phyloP scores from a whole-genome alignment of 169 alveolate species.

The Plasmodium relictum region DNA sequence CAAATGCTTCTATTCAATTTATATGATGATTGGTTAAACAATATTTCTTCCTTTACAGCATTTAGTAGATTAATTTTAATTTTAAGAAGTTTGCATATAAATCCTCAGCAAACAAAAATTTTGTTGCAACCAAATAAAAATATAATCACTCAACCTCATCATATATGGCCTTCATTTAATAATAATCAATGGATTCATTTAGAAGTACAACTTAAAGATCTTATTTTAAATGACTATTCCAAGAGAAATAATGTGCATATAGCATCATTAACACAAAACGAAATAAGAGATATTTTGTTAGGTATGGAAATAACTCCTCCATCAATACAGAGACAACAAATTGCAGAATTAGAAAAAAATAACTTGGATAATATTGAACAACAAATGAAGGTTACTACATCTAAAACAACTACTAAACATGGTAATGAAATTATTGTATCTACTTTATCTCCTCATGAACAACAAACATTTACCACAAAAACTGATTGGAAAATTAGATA shows the following conservation, averaged over 20 bases:
- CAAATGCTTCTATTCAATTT: slow-evolving; percentile 98
- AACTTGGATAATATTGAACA: slow-evolving; percentile 83
- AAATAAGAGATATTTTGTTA: slow-evolving; percentile 98
- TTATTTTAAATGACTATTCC: slow-evolving; percentile 99
- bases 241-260: slow-evolving; percentile 99
- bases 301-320: slow-evolving; percentile 99
- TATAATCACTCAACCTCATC: slow-evolving; percentile 99
- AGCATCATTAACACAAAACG: slow-evolving; percentile 98
- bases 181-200: slow-evolving; percentile 99
- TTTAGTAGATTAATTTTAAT: slow-evolving; percentile 97
- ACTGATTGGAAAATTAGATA: slow-evolving; percentile 99
- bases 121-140: slow-evolving; percentile 97
- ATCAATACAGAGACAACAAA: slow-evolving; percentile 95
- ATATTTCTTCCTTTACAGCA: slow-evolving; percentile 98
- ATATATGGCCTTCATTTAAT: slow-evolving; percentile 99
- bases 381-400: slow-evolving; percentile 92
- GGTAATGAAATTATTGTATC: slow-evolving; percentile 98
- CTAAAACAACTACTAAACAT: slow-evolving; percentile 97
- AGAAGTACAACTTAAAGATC: slow-evolving; percentile 98
- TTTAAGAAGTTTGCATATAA: slow-evolving; percentile 98
- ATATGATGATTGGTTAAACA: slow-evolving; percentile 99
- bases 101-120: slow-evolving; percentile 98
- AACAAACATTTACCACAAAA: slow-evolving; percentile 96
- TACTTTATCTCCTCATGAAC: slow-evolving; percentile 99
- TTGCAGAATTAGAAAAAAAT: slow-evolving; percentile 91